These are phyloP conservation scores for Coemansia sp. DNA, from an alignment of 192 early-diverging fungal genomes.

Conservation along the genomic window DNA sequence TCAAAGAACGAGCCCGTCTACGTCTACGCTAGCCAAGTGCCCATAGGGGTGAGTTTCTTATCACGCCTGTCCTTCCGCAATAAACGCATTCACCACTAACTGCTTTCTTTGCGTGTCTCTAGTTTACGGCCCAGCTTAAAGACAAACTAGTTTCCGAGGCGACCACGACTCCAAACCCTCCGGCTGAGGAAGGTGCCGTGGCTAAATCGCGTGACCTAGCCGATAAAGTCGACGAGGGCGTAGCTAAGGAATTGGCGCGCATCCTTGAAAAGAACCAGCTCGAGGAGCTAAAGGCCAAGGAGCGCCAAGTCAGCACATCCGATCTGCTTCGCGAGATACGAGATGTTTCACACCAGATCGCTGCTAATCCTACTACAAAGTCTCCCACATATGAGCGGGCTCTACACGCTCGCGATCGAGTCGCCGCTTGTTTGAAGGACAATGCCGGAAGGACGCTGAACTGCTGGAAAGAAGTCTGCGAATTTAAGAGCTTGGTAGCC, in stretches of 20 bases:
- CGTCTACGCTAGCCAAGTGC: slow-evolving; percentile 41
- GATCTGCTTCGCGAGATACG: slow-evolving; percentile 51
- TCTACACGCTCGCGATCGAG: slow-evolving; percentile 37
- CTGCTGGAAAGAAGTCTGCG: slow-evolving; percentile 52
- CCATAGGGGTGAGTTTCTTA: slow-evolving; percentile 45
- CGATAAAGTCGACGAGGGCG: slow-evolving; percentile 35
- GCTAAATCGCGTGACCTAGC: slow-evolving; percentile 23
- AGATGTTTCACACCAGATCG: slow-evolving; percentile 44
- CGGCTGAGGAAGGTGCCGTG: neutral
- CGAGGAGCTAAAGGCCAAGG: slow-evolving; percentile 38
- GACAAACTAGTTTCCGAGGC: slow-evolving; percentile 34
- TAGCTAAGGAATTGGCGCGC: slow-evolving; percentile 49
- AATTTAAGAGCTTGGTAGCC: slow-evolving; percentile 42
- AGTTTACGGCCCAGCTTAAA: slow-evolving; percentile 45
- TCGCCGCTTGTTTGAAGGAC: slow-evolving; percentile 28
- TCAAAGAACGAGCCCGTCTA: slow-evolving; percentile 51
- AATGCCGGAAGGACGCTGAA: slow-evolving; percentile 44
- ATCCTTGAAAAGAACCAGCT: slow-evolving; percentile 51
- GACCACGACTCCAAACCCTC: neutral
- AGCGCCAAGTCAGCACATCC: slow-evolving; percentile 45
- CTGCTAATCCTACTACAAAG: slow-evolving; percentile 5
- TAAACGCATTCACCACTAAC: neutral
- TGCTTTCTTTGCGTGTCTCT: slow-evolving; percentile 5
- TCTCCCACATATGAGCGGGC: slow-evolving; percentile 24
- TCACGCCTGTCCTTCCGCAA: neutral